Conservation (phyloP, 176 grass and related monocot genomes). For the Phoenix roebelenii region DNA sequence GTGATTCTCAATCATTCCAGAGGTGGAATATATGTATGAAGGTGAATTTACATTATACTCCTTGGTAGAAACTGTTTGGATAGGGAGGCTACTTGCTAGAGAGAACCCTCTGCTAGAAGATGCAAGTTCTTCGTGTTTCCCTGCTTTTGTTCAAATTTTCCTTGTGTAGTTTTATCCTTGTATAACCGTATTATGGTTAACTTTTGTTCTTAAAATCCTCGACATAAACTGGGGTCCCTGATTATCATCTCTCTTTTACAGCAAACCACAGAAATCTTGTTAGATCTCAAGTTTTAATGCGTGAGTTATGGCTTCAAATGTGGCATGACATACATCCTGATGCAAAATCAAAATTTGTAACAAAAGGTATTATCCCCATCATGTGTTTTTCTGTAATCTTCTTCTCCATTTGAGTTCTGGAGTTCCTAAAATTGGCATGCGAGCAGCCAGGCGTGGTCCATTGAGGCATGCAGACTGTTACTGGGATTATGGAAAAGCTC, state of each 20-base stretch:
- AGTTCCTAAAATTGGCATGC: conserved; percentile 18
- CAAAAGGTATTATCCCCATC: conserved; percentile 49
- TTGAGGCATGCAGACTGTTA: conserved; percentile 79
- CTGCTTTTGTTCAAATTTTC: too few relatives aligned
- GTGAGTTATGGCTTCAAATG: conserved; percentile 97
- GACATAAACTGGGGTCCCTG: too few relatives aligned
- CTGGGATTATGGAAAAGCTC: conserved; percentile 96
- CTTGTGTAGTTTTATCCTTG: too few relatives aligned
- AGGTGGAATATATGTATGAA: too few relatives aligned
- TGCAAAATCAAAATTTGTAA: conserved; percentile 84
- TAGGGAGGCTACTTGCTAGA: too few relatives aligned
- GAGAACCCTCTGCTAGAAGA: too few relatives aligned
- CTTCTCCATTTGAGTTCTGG: background rate
- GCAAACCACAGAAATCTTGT: conserved; percentile 93
- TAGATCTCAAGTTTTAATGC: conserved; percentile 74
- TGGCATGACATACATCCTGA: conserved; percentile 91
- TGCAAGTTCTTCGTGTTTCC: too few relatives aligned
- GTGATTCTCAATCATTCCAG: too few relatives aligned
- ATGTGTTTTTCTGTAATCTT: conserved; percentile 6
- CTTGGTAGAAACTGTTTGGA: too few relatives aligned
- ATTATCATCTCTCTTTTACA: conserved; percentile 21
- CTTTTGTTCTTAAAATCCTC: too few relatives aligned
- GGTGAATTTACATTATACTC: too few relatives aligned
- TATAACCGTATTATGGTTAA: too few relatives aligned
- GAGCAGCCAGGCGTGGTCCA: conserved; percentile 59